These are phyloP conservation scores for Fragaria nilgerrensis DNA, from an alignment of 306 rosid species.

Conservation along the genomic window DNA sequence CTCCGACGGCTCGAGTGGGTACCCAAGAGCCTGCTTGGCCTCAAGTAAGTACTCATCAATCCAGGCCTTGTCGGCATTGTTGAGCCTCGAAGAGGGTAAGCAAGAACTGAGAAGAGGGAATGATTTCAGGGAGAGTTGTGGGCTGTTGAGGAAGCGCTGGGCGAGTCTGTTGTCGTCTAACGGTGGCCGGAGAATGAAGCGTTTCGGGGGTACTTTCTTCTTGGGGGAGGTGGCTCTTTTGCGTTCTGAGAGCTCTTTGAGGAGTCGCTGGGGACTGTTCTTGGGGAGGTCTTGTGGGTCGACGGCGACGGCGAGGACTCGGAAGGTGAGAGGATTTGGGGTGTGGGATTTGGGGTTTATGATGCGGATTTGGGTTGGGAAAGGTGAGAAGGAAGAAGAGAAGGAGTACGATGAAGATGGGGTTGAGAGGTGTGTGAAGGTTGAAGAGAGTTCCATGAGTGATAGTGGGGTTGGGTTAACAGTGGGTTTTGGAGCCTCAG, in stretches of 20 bases:
- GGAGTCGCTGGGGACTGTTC: constrained; percentile 84
- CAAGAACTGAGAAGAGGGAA: constrained; percentile 90
- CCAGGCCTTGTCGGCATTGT: constrained; percentile 79
- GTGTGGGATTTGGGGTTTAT: constrained; percentile 29
- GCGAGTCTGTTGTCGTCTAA: constrained; percentile 77
- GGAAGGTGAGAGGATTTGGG: constrained; percentile 16
- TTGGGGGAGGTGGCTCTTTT: constrained; percentile 68
- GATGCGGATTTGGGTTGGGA: constrained; percentile 38
- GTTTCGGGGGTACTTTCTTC: constrained; percentile 63
- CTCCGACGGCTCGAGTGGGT: constrained; percentile 80
- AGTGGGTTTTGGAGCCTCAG: constrained; percentile 9
- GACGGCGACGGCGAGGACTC: constrained; percentile 55
- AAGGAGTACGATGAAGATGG: constrained; percentile 42
- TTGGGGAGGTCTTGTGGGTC: constrained; percentile 65
- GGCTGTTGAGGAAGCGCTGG: constrained; percentile 79
- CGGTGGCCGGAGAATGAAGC: constrained; percentile 74
- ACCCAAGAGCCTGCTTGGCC: constrained; percentile 92
- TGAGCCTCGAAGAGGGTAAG: constrained; percentile 74
- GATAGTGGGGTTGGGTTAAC: neutral
- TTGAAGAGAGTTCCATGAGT: constrained; percentile 76
- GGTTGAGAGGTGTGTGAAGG: constrained; percentile 41
- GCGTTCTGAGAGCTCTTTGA: constrained; percentile 87
- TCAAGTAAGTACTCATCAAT: constrained; percentile 89
- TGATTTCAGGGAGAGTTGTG: constrained; percentile 74
- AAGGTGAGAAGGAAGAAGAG: constrained; percentile 55